These are phyloP conservation scores for Malassezia yamatoensis DNA, from an alignment of 1,284 basidiomycete genomes.

Conservation along the genomic window DNA sequence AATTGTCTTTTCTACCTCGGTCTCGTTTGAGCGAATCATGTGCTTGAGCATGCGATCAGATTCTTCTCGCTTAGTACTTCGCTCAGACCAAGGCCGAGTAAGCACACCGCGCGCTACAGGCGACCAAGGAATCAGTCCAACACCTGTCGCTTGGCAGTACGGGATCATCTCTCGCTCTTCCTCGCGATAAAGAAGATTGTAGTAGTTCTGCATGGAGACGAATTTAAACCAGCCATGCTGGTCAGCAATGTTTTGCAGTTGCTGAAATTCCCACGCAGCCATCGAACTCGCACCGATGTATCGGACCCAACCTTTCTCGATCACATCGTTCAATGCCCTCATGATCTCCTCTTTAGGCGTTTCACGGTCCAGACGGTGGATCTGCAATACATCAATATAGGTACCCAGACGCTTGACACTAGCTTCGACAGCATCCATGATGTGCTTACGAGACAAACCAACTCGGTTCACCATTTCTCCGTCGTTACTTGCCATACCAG, in stretches of 20 bases:
- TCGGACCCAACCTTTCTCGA: slow-evolving; percentile 48
- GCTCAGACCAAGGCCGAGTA: slow-evolving; percentile 36
- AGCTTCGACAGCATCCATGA: slow-evolving; percentile 66
- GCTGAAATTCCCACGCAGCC: slow-evolving; percentile 19
- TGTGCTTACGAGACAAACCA: slow-evolving; percentile 67
- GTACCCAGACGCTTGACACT: slow-evolving; percentile 62
- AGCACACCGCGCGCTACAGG: slow-evolving; percentile 50
- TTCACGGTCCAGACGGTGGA: slow-evolving; percentile 55
- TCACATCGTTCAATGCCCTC: slow-evolving; percentile 54
- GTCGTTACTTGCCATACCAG: slow-evolving; percentile 13
- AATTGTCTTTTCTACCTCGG: slow-evolving; percentile 14
- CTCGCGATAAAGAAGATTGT: slow-evolving; percentile 57
- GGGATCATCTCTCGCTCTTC: slow-evolving; percentile 63
- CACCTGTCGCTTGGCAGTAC: slow-evolving; percentile 53
- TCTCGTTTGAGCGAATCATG: slow-evolving; percentile 1
- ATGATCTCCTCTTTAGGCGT: slow-evolving; percentile 60
- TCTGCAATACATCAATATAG: slow-evolving; percentile 54
- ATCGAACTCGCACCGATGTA: slow-evolving; percentile 19
- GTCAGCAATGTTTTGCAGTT: slow-evolving; percentile 16
- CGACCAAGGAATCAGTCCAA: slow-evolving; percentile 51
- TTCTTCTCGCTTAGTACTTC: background rate
- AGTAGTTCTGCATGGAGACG: slow-evolving; percentile 60
- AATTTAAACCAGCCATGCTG: slow-evolving; percentile 32
- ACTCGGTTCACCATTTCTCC: slow-evolving; percentile 51
- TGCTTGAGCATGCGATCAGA: background rate